Conservation (phyloP, 768 basidiomycete genomes). For the Boletus vermiculosoides region DNA sequence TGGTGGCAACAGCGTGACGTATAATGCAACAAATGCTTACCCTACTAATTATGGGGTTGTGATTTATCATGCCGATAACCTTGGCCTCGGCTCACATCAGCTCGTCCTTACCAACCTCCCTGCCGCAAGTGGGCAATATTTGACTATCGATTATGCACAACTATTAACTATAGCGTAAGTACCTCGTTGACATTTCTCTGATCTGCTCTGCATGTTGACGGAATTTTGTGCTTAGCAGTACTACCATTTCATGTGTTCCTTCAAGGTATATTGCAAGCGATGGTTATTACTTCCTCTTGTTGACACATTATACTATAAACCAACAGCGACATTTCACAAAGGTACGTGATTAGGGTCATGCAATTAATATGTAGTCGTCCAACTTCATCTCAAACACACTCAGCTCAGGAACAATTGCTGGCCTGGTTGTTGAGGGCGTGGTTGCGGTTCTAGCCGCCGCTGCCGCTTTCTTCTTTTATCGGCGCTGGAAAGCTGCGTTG, state of each 20-base stretch:
- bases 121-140: constrained; percentile 16
- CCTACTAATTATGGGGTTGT: constrained; percentile 27
- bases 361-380: background rate
- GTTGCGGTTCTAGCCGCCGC: constrained; percentile 15
- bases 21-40: constrained; percentile 17
- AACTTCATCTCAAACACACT: constrained; percentile 13
- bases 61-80: constrained; percentile 36
- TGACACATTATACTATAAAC: background rate
- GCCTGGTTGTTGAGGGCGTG: constrained; percentile 17
- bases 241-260: background rate
- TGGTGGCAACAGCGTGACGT: constrained; percentile 18
- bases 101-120: constrained; percentile 34
- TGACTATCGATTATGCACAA: constrained; percentile 36
- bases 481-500: constrained; percentile 21
- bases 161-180: constrained; percentile 22
- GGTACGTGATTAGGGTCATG: constrained; percentile 11
- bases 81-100: constrained; percentile 39
- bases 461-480: constrained; percentile 20
- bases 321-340: background rate
- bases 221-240: background rate
- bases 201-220: background rate
- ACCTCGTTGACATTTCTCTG: background rate
- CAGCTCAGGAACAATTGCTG: constrained; percentile 24
- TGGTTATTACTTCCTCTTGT: background rate
- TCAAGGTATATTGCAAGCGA: constrained; percentile 6